Evolutionary conservation across 495 filamentous ascomycete species (phyloP).

Genomic region (Cudoniella acicularis): DNA sequence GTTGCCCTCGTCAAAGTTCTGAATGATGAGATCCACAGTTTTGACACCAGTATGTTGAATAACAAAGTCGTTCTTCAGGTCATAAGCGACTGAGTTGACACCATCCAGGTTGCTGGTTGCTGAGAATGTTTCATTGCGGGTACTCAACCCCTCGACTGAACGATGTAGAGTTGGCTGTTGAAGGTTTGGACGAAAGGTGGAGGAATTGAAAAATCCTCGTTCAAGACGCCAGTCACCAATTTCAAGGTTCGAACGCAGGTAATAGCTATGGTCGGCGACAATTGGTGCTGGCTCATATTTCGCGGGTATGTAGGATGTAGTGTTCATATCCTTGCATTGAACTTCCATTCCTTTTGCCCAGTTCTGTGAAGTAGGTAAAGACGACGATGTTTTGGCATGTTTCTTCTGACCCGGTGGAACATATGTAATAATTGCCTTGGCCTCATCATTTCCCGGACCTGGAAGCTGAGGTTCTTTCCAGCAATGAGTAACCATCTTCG

Average conservation of each 20-base stretch:
- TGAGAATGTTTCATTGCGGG: conserved; percentile 44
- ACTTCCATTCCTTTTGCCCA: conserved; percentile 35
- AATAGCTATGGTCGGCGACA: conserved; percentile 40
- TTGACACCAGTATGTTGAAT: conserved; percentile 39
- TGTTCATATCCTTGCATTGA: conserved; percentile 44
- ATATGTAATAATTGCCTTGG: conserved; percentile 52
- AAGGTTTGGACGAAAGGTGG: conserved; percentile 46
- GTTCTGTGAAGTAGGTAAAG: conserved; percentile 29
- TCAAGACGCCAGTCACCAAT: conserved; percentile 52
- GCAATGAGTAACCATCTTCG: conserved; percentile 53
- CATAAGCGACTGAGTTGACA: conserved; percentile 47
- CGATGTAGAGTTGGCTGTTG: conserved; percentile 39
- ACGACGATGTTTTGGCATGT: conserved; percentile 25
- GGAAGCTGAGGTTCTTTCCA: conserved; percentile 44
- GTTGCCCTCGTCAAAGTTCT: conserved; percentile 58
- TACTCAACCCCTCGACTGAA: conserved; percentile 43
- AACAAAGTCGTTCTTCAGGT: conserved; percentile 42
- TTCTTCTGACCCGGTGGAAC: conserved; percentile 31
- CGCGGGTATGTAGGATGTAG: conserved; percentile 35
- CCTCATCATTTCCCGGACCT: conserved; percentile 43
- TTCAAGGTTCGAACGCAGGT: conserved; percentile 48
- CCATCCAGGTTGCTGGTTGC: conserved; percentile 35
- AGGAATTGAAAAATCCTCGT: conserved; percentile 52
- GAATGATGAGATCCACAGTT: conserved; percentile 59
- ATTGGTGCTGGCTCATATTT: conserved; percentile 35